Evolutionary conservation across 2,329 filamentous ascomycete species (phyloP).

Genomic region (Trichoderma atrobrunneum): DNA sequence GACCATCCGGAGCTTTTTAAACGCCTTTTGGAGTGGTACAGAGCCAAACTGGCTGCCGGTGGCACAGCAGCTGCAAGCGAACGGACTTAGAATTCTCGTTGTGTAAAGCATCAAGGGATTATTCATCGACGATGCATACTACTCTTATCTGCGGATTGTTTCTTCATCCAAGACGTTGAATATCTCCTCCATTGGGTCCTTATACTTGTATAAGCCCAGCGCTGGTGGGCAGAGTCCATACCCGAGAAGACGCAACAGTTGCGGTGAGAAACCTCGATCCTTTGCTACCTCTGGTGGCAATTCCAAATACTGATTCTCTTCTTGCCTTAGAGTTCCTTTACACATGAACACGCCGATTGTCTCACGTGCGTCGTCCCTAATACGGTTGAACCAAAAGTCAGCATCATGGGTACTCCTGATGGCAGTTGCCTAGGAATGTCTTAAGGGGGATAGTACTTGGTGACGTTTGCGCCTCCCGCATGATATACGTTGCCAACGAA

Average conservation of each 20-base stretch:
- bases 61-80: conserved; percentile 24
- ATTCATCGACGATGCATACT: neutral
- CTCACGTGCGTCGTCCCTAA: conserved; percentile 29
- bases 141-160: conserved; percentile 30
- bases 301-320: conserved; percentile 35
- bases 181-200: conserved; percentile 37
- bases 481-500: conserved; percentile 41
- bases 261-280: conserved; percentile 31
- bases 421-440: neutral
- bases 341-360: conserved; percentile 37
- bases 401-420: neutral
- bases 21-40: conserved; percentile 27
- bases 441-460: conserved; percentile 21
- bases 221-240: conserved; percentile 35
- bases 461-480: conserved; percentile 39
- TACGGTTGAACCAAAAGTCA: neutral
- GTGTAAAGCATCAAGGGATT: conserved; percentile 13
- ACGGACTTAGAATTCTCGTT: conserved; percentile 26
- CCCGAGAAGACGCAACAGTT: conserved; percentile 33
- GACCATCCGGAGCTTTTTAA: conserved; percentile 26
- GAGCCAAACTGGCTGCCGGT: conserved; percentile 29
- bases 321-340: conserved; percentile 33
- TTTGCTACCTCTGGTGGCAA: conserved; percentile 31
- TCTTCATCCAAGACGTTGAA: conserved; percentile 38
- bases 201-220: conserved; percentile 36